A percentile compares a stretch with the other conserved stretches of the same genome.
These are phyloP conservation scores for Kickxella alabastrina DNA, from an alignment of 192 early-diverging fungal species.

Conservation along the genomic window DNA sequence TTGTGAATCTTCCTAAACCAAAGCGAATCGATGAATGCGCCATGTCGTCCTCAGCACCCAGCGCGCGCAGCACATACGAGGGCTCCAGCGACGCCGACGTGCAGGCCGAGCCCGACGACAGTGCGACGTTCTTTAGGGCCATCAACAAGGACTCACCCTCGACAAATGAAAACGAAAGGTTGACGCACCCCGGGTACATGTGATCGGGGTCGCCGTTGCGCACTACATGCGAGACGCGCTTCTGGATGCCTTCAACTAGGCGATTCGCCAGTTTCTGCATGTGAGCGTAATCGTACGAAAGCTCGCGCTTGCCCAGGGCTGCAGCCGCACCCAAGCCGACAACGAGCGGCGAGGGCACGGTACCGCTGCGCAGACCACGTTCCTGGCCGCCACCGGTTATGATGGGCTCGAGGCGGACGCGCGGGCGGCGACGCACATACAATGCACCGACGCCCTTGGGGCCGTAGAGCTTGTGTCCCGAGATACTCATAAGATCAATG, in stretches of 20 bases:
- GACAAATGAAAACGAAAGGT: slow-evolving; percentile 93
- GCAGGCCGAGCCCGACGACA: slow-evolving; percentile 93
- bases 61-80: slow-evolving; percentile 90
- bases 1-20: slow-evolving; percentile 95
- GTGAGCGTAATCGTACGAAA: slow-evolving; percentile 76
- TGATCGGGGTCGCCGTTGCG: slow-evolving; percentile 83
- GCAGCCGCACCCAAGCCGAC: slow-evolving; percentile 92
- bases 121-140: slow-evolving; percentile 96
- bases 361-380: slow-evolving; percentile 88
- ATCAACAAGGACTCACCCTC: slow-evolving; percentile 97
- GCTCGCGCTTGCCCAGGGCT: slow-evolving; percentile 71
- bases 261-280: slow-evolving; percentile 71
- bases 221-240: slow-evolving; percentile 72
- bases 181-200: slow-evolving; percentile 89
- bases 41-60: slow-evolving; percentile 96
- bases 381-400: slow-evolving; percentile 95
- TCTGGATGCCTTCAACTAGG: slow-evolving; percentile 75
- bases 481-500: slow-evolving; percentile 93
- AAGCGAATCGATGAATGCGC: slow-evolving; percentile 95
- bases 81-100: slow-evolving; percentile 95
- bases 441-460: slow-evolving; percentile 94
- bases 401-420: slow-evolving; percentile 88
- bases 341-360: slow-evolving; percentile 84
- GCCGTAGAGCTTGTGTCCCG: slow-evolving; percentile 97
- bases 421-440: slow-evolving; percentile 88